Evolutionary conservation across 2,329 filamentous ascomycete genomes (phyloP).

Genomic region (Pseudogymnoascus sp.): DNA sequence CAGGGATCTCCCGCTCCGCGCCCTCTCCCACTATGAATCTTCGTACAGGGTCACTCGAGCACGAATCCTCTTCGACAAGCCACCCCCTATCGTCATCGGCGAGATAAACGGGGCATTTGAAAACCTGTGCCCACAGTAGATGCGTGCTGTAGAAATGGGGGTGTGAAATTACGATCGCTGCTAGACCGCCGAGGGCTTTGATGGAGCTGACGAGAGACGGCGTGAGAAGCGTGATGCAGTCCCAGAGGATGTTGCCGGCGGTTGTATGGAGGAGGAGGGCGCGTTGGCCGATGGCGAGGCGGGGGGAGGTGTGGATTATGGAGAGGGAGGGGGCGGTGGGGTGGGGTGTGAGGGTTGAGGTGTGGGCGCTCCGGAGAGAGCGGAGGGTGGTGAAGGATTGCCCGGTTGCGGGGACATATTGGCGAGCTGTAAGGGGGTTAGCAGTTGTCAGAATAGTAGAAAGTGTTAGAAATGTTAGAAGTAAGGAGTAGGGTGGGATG

Average conservation of each 20-base stretch:
- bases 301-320: constrained; percentile 42
- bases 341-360: constrained; percentile 44
- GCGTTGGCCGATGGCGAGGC: constrained; percentile 68
- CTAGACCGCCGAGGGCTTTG: constrained; percentile 52
- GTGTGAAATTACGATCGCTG: constrained; percentile 67
- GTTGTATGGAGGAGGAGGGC: constrained; percentile 59
- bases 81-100: constrained; percentile 57
- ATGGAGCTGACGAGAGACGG: constrained; percentile 51
- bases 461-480: background rate
- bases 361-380: constrained; percentile 35
- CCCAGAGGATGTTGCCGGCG: constrained; percentile 69
- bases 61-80: constrained; percentile 37
- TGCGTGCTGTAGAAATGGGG: constrained; percentile 78
- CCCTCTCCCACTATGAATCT: constrained; percentile 37
- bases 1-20: constrained; percentile 32
- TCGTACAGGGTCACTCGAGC: constrained; percentile 34
- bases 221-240: constrained; percentile 64
- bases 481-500: background rate
- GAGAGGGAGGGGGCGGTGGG: constrained; percentile 38
- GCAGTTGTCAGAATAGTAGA: background rate
- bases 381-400: constrained; percentile 58
- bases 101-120: constrained; percentile 62
- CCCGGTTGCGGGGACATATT: constrained; percentile 56
- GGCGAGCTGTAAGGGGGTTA: constrained; percentile 41
- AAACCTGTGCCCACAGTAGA: constrained; percentile 61